Conservation (phyloP, 768 basidiomycete genomes). For the Lactarius sanguifluus region DNA sequence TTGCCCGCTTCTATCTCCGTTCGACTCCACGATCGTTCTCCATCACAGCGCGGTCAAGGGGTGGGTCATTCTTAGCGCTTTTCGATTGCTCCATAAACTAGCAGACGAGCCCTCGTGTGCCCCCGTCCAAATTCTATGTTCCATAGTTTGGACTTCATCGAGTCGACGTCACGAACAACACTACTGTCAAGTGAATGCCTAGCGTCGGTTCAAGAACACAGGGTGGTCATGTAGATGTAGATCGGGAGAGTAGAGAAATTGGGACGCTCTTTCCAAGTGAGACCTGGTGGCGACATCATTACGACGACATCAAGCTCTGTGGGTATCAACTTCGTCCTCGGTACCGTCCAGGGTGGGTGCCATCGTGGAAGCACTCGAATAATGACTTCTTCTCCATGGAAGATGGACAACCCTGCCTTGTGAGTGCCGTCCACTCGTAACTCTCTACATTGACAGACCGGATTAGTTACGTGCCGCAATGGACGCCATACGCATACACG, state of each 20-base stretch:
- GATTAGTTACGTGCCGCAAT: conserved; percentile 18
- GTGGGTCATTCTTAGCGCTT: background rate
- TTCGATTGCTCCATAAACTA: background rate
- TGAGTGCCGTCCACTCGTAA: background rate
- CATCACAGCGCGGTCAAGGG: background rate
- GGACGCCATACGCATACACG: conserved; percentile 28
- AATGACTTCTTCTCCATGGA: conserved; percentile 19
- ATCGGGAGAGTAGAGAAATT: background rate
- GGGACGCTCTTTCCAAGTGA: conserved; percentile 19
- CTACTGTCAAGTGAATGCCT: background rate
- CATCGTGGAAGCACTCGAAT: conserved; percentile 18
- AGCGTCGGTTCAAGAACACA: background rate
- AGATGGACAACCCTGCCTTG: conserved; percentile 18
- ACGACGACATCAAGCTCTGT: background rate
- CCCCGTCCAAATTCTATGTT: background rate
- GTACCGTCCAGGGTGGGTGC: conserved; percentile 22
- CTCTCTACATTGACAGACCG: background rate
- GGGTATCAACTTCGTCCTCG: conserved; percentile 27
- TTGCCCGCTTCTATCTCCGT: background rate
- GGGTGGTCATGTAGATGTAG: background rate
- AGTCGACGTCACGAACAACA: background rate
- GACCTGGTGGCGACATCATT: conserved; percentile 23
- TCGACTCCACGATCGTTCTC: background rate
- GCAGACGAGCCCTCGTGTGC: background rate
- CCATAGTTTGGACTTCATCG: background rate